These are phyloP conservation scores for Yamadazyma laniorum DNA, from an alignment of 805 yeast species.

Conservation along the genomic window DNA sequence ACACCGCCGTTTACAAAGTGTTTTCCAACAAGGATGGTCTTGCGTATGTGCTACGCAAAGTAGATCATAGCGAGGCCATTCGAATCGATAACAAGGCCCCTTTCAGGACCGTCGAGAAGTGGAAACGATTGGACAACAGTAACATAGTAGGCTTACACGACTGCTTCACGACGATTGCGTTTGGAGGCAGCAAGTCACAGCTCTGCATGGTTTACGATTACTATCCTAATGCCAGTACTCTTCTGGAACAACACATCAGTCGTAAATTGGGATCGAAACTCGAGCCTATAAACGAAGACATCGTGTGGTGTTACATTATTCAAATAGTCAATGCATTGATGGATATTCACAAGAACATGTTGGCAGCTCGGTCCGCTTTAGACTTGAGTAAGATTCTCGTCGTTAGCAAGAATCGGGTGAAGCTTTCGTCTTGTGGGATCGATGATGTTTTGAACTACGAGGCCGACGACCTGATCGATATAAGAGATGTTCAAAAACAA, in stretches of 20 bases:
- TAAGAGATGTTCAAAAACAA: conserved; percentile 39
- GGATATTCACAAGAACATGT: conserved; percentile 61
- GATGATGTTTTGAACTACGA: conserved; percentile 59
- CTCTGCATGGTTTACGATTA: conserved; percentile 80
- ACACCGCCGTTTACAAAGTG: conserved; percentile 72
- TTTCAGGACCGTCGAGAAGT: conserved; percentile 58
- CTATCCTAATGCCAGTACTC: conserved; percentile 71
- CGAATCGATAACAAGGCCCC: conserved; percentile 47
- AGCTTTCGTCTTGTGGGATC: conserved; percentile 70
- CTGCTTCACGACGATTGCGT: conserved; percentile 83
- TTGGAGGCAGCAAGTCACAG: conserved; percentile 65
- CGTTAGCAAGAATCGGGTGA: conserved; percentile 67
- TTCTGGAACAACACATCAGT: conserved; percentile 65
- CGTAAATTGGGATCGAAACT: conserved; percentile 39
- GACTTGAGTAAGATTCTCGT: conserved; percentile 70
- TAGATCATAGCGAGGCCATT: conserved; percentile 43
- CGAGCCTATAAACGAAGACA: conserved; percentile 57
- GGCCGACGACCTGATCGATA: conserved; percentile 9
- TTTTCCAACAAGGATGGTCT: conserved; percentile 76
- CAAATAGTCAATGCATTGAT: conserved; percentile 72
- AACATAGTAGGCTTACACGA: conserved; percentile 69
- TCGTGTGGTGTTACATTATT: conserved; percentile 71
- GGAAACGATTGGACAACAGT: conserved; percentile 57
- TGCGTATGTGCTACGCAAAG: conserved; percentile 70
- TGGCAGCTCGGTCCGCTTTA: conserved; percentile 60